These are phyloP conservation scores for Ceratobasidium sp. DNA, from an alignment of 1,284 basidiomycete species.

Conservation along the genomic window DNA sequence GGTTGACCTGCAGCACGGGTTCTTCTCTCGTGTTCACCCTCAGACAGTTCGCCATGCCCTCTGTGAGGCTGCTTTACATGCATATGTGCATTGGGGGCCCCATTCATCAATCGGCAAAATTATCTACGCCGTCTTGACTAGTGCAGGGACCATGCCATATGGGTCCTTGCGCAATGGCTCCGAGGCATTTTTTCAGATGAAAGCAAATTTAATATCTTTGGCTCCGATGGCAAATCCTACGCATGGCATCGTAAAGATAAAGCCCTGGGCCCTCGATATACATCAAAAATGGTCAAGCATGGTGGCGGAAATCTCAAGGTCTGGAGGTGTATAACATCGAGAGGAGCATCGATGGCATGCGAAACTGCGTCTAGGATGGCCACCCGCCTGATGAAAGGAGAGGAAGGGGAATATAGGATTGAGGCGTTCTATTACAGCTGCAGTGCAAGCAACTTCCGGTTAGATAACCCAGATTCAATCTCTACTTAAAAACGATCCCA, in stretches of 20 bases:
- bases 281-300: constrained; percentile 5
- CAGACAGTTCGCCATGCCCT: constrained; percentile 5
- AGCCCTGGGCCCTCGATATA: background rate
- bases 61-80: background rate
- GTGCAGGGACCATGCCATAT: constrained; percentile 7
- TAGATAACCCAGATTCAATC: background rate
- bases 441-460: background rate
- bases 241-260: background rate
- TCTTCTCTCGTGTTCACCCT: constrained; percentile 9
- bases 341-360: constrained; percentile 44
- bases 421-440: background rate
- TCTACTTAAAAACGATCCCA: constrained; percentile 32
- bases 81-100: constrained; percentile 4
- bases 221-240: constrained; percentile 2
- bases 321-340: constrained; percentile 23
- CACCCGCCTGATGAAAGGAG: no score
- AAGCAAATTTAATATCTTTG: constrained; percentile 27
- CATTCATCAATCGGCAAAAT: constrained; percentile 12
- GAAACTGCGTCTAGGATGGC: no score
- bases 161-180: background rate
- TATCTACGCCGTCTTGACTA: background rate
- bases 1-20: constrained; percentile 10
- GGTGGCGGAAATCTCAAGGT: constrained; percentile 5
- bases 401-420: no score
- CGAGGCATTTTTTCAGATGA: constrained; percentile 39